Base-by-base conservation (phyloP, 1,139 yeast genomes). In the Geotrichum histeridarum region DNA sequence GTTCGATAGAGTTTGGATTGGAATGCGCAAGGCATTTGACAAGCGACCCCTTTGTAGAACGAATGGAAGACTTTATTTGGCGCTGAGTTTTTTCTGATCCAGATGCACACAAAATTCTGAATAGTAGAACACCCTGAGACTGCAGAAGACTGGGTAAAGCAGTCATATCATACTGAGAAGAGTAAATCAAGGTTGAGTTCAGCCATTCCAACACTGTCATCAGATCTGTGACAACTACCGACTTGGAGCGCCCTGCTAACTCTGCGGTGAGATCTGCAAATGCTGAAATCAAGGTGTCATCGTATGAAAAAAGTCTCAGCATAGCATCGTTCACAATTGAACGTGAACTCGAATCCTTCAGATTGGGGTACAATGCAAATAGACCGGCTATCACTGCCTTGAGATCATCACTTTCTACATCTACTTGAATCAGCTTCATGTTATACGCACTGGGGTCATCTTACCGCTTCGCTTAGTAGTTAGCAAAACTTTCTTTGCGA, bases 181-280 rank as follows among this genome's bases (percentile, higher is more conserved):
- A 50, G 39, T 37, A 46, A 54, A 17, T 45, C 30, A 74, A 56
- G 22, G 74, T 64, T 17, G 64, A 61, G 57, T 76, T 77, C 47
- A 74, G 68, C 90, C 91, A 85, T 37, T 75, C 73, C 48, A 84
- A 71, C 15, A 84, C 70, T 2, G 84, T 76, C 64, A 82, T 70
- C 56, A 80, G 70, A 64, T 81, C 86, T 4, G 81, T 71, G 4
- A 76, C 66, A 1, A 91, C 85, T 22, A 22, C 27, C 27, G 5
- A 22, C 27, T 5, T 22, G 27, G 27, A 22, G 27, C 27, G 27
- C 27, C 5, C 27, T 22, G 27, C 27, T 22, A 22, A 5, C 27
- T 22, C 27, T 22, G 27, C 27, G 5, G 27, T 22, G 27, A 22
- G 27, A 22, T 22, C 27, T 3, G 27, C 27, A 22, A 22, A 22